These are phyloP conservation scores for Oxytropis ochrocephala DNA, from an alignment of 306 rosid genomes.

Conservation along the genomic window DNA sequence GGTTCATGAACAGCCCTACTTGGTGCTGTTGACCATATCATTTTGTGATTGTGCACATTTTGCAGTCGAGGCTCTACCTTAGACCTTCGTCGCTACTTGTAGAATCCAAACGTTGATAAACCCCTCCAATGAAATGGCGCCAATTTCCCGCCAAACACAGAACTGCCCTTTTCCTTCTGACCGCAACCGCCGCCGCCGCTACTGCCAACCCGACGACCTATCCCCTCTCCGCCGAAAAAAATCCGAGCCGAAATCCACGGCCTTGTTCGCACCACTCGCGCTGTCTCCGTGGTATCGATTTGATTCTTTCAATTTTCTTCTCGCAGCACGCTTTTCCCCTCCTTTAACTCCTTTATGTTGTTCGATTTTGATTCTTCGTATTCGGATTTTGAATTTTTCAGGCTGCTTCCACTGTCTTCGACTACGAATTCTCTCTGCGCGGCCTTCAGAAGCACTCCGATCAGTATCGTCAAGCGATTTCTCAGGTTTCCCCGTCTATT, in stretches of 20 bases:
- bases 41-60: too few species aligned
- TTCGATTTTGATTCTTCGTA: not conserved
- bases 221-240: constrained; percentile 12
- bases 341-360: not conserved
- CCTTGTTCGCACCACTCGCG: constrained; percentile 67
- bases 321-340: not conserved
- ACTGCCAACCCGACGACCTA: constrained; percentile 14
- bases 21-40: too few species aligned
- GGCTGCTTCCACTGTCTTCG: constrained; percentile 53
- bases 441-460: constrained; percentile 43
- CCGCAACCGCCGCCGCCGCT: constrained; percentile 24
- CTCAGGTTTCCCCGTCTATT: constrained; percentile 42
- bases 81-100: not conserved
- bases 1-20: too few species aligned
- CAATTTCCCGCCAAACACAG: constrained; percentile 46
- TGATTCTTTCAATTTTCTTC: constrained; percentile 13
- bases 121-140: constrained; percentile 17
- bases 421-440: constrained; percentile 60
- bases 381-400: constrained; percentile 18
- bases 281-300: constrained; percentile 53
- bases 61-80: not conserved
- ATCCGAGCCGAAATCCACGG: constrained; percentile 38
- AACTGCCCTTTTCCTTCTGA: constrained; percentile 27
- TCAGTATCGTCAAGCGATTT: constrained; percentile 43
- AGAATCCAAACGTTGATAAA: not conserved